Conservation (phyloP, 164 flowering plant genomes). For the Sextonia rubra region DNA sequence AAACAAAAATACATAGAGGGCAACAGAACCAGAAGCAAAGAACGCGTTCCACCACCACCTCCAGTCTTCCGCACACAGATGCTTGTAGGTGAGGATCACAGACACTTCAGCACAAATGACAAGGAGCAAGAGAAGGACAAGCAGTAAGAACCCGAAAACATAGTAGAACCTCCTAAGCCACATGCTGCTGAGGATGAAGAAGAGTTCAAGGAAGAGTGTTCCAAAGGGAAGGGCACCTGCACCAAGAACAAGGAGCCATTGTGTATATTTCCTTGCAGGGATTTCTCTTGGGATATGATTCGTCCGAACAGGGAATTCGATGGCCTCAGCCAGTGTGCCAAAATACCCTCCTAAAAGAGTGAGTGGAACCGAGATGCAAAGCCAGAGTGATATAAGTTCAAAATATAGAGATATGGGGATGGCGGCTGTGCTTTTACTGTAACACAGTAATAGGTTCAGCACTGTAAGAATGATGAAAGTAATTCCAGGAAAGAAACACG, state of each 20-base stretch:
- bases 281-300: slow-evolving; percentile 40
- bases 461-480: slow-evolving; percentile 25
- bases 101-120: slow-evolving; percentile 38
- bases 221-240: slow-evolving; percentile 42
- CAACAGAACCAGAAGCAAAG: slow-evolving; percentile 38
- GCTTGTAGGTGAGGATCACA: slow-evolving; percentile 39
- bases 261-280: slow-evolving; percentile 33
- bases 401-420: slow-evolving; percentile 35
- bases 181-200: slow-evolving; percentile 37
- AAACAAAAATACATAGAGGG: slow-evolving; percentile 32
- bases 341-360: slow-evolving; percentile 37
- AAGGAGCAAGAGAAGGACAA: slow-evolving; percentile 33
- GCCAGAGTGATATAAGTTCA: slow-evolving; percentile 31
- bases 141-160: slow-evolving; percentile 36
- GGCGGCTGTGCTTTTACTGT: slow-evolving; percentile 36
- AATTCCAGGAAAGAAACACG: slow-evolving; percentile 37
- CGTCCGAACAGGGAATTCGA: slow-evolving; percentile 32
- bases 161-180: slow-evolving; percentile 43
- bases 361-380: slow-evolving; percentile 37
- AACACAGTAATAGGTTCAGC: slow-evolving; percentile 33
- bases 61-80: slow-evolving; percentile 41
- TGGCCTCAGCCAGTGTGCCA: slow-evolving; percentile 30
- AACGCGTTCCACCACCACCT: slow-evolving; percentile 48
- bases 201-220: slow-evolving; percentile 38
- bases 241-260: slow-evolving; percentile 43